Percentiles rank a stretch among this genome's conserved stretches.
Conservation (phyloP, 2,329 filamentous ascomycete genomes). For the Colletotrichum orchidophilum region DNA sequence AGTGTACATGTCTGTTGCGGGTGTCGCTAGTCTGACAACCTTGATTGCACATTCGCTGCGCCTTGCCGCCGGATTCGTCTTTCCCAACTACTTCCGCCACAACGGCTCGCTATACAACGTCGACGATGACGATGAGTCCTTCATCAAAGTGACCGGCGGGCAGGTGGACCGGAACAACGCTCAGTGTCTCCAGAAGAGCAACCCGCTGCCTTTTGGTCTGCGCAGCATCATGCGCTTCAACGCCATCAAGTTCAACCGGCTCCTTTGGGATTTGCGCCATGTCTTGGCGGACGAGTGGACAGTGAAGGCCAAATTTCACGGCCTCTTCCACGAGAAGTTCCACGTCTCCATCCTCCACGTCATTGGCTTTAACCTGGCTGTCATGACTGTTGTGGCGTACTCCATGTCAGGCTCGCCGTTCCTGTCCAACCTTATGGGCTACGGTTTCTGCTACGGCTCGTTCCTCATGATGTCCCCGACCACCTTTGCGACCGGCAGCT, state of each 20-base stretch:
- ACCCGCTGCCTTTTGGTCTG: conserved; percentile 44
- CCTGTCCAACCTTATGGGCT: conserved; percentile 86
- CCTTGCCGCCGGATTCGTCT: conserved; percentile 72
- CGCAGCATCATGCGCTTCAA: background rate
- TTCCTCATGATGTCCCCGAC: conserved; percentile 89
- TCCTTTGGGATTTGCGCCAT: conserved; percentile 61
- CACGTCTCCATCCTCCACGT: conserved; percentile 66
- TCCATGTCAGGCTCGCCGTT: conserved; percentile 68
- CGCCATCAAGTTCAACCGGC: conserved; percentile 26
- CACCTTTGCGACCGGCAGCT: conserved; percentile 82
- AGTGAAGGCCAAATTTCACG: conserved; percentile 60
- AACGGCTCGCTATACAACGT: conserved; percentile 55
- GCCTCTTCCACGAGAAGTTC: conserved; percentile 56
- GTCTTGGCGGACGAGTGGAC: conserved; percentile 63
- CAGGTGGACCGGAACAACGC: background rate
- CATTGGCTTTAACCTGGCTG: conserved; percentile 62
- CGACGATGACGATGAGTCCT: conserved; percentile 51
- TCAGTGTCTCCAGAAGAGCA: conserved; percentile 34
- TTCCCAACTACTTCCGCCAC: conserved; percentile 75
- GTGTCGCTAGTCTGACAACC: conserved; percentile 78
- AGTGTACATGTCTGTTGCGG: conserved; percentile 83
- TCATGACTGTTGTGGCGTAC: conserved; percentile 68
- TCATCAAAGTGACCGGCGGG: conserved; percentile 38
- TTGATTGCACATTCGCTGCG: conserved; percentile 78
- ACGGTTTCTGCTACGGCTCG: conserved; percentile 85